phyloP scores from a whole-genome alignment of 495 filamentous ascomycete species.

The Tuber indicum region DNA sequence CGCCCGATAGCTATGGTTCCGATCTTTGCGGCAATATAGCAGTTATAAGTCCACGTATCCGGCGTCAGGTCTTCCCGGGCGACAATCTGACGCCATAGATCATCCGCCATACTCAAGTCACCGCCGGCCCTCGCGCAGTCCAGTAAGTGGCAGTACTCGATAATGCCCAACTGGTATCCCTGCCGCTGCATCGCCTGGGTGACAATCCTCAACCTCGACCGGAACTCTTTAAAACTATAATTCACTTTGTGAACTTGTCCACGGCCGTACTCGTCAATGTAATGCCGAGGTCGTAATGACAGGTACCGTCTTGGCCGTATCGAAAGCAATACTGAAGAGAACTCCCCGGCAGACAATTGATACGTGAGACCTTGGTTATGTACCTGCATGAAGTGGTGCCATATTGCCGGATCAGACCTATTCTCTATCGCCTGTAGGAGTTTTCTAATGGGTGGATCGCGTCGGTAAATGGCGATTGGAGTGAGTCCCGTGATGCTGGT shows the following conservation, averaged over 20 bases:
- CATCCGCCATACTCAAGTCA: constrained; percentile 46
- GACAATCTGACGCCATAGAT: constrained; percentile 51
- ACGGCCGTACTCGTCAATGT: constrained; percentile 17
- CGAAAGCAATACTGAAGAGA: constrained; percentile 29
- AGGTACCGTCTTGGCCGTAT: constrained; percentile 24
- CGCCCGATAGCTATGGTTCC: constrained; percentile 23
- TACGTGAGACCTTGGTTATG: neutral
- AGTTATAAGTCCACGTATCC: constrained; percentile 55
- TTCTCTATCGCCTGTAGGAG: constrained; percentile 32
- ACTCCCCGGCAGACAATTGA: constrained; percentile 24
- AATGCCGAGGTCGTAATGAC: constrained; percentile 18
- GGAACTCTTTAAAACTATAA: constrained; percentile 21
- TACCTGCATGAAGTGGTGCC: constrained; percentile 25
- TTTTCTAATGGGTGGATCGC: constrained; percentile 18
- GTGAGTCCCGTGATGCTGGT: constrained; percentile 24
- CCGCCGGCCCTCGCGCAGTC: constrained; percentile 51
- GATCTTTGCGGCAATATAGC: constrained; percentile 43
- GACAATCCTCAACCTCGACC: constrained; percentile 19
- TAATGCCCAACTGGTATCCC: constrained; percentile 34
- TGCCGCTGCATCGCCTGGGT: constrained; percentile 23
- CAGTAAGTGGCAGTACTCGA: constrained; percentile 55
- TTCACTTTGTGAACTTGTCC: constrained; percentile 4
- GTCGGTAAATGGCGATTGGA: constrained; percentile 19
- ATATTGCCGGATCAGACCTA: constrained; percentile 23
- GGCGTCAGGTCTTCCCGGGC: constrained; percentile 42